These are phyloP conservation scores for Petrea volubilis DNA, from an alignment of 257 asterid species.

Conservation along the genomic window DNA sequence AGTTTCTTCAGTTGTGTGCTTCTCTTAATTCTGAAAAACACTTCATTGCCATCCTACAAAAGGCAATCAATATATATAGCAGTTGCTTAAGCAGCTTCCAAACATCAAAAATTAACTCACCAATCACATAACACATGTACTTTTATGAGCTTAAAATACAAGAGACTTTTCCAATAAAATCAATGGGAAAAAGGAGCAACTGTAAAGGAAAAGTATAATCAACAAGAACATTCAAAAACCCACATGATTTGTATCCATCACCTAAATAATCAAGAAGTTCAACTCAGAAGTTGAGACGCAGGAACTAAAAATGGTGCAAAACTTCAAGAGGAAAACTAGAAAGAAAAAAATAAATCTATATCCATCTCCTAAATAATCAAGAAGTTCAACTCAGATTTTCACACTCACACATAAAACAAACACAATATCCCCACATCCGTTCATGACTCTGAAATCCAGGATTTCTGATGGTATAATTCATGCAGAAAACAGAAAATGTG, in stretches of 20 bases:
- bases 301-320: neutral
- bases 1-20: slow-evolving; percentile 52
- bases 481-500: neutral
- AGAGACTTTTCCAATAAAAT: neutral
- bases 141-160: neutral
- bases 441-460: neutral
- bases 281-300: no score
- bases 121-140: neutral
- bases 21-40: slow-evolving; percentile 54
- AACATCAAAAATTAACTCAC: neutral
- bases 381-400: neutral
- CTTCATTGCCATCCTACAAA: slow-evolving; percentile 53
- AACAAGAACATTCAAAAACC: no score
- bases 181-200: neutral
- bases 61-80: neutral
- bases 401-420: neutral
- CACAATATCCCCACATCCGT: neutral
- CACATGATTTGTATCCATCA: no score
- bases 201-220: neutral
- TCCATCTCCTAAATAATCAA: neutral
- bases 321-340: neutral
- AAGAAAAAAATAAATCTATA: neutral
- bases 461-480: neutral
- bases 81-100: slow-evolving; percentile 21
- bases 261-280: no score